Evolutionary conservation across 2,329 filamentous ascomycete species (phyloP), one percentile per base, ranked within the genome.

Genomic region (Fusarium buharicum): DNA sequence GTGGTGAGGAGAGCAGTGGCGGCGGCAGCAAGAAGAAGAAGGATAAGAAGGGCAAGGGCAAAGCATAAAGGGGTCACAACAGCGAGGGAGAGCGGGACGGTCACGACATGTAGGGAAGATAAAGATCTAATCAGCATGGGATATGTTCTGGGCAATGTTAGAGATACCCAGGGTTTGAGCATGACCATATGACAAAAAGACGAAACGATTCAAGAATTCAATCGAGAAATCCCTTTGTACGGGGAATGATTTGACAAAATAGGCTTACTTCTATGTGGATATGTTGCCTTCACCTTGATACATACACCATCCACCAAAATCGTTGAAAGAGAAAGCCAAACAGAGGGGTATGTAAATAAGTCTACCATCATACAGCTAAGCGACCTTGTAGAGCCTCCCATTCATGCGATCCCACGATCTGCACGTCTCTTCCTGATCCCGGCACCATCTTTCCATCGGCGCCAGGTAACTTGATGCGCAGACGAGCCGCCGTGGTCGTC

Each of bases 311-410:
- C 40, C 59, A 64, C 39, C 46, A 37, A 40, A 53, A 63, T n/a
- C 18, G 31, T 43, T 44, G 33, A 52, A 59, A 50, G 20, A 55
- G 36, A 49, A 65, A 41, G 43, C 44, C 48, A 46, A 68, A 63
- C 49, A 56, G 40, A 47, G 63, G 68, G 67, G 67, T 70, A 67
- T 70, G 64, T 69, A 57, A 33, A 6, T 6, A 33, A 33, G 52
- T 54, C 58, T 60, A 48, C 50, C 50, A 77, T 73, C 59, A 76
- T 59, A 72, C 68, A 59, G 61, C 68, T 33, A 73, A 57, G 22
- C 73, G 68, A 39, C 78, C 81, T 71, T 84, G 81, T 52, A 86
- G 67, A 13, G 77, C 79, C 64, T 85, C 83, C 84, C 84, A 86
- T 73, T 85, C 83, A 48, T 76, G 73, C 16, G 81, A 82, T 57